A percentile compares a stretch with the other conserved stretches of the same genome.
Conservation (phyloP, 139 green algal genomes). For the Auxenochlorella pyrenoidosa region DNA sequence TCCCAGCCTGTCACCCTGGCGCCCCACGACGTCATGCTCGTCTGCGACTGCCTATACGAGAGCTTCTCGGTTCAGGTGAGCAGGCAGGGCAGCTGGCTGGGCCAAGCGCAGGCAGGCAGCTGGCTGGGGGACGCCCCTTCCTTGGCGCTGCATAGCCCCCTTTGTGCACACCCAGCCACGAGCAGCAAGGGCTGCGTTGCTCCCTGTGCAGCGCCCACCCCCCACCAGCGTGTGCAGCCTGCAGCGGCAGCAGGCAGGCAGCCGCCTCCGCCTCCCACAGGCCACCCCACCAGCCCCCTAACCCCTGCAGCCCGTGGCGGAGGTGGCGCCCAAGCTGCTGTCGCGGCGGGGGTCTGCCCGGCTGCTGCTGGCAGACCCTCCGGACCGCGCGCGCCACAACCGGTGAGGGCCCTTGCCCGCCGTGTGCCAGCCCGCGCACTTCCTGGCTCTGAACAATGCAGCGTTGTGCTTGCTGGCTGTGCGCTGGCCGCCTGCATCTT, state of each 20-base stretch:
- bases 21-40: conserved; percentile 42
- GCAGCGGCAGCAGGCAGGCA: too few relatives aligned
- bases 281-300: too few relatives aligned
- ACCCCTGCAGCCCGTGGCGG: conserved; percentile 39
- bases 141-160: neutral
- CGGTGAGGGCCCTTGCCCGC: conserved; percentile 10
- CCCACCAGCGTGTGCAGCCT: neutral
- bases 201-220: neutral
- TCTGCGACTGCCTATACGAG: conserved; percentile 74
- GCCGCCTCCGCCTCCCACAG: neutral
- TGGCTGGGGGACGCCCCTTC: too few relatives aligned
- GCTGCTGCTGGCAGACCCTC: conserved; percentile 64
- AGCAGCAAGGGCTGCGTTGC: neutral
- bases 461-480: too few relatives aligned
- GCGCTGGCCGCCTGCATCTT: too few relatives aligned
- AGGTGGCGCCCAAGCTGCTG: conserved; percentile 50
- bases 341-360: neutral
- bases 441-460: too few relatives aligned
- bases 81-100: neutral
- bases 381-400: conserved; percentile 55
- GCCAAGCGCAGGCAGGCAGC: too few relatives aligned
- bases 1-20: conserved; percentile 2
- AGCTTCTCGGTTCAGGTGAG: conserved; percentile 44
- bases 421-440: too few relatives aligned
- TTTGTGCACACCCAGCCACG: neutral